Evolutionary conservation across 768 basidiomycete species (phyloP), one percentile per base, ranked within the genome.

Genomic region (Mycena capillaripes): DNA sequence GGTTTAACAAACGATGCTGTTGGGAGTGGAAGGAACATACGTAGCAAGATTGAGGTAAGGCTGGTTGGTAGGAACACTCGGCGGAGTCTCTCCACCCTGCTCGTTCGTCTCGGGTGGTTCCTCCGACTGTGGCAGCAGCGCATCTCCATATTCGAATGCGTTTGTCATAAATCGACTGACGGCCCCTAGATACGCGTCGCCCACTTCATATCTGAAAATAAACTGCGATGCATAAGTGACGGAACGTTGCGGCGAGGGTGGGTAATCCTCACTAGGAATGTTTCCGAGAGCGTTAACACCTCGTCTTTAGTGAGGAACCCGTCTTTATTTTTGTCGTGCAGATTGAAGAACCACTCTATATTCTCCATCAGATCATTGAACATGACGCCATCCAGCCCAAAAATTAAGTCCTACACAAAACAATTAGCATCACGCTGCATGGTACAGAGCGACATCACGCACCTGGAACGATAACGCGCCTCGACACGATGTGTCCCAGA

Each of bases 111-210:
- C 82, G 80, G 66, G 81, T 68, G 16, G 73, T 75, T 40, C 75
- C 29, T 87, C 86, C 19, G 84, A 73, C 76, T 85, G 85, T 48
- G 93, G 93, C 19, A 94, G 83, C n/a, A 96, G 86, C n/a, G 96
- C 93, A 83, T 98, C 97, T 3, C 97, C 98, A 68, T 97, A 98
- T 79, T 99, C 98, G 77, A 98, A 99, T 0, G 97, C 96, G 77
- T 99, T 99, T 44, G 97, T 94, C 92, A 99, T 97, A 80, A 98
- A 97, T 48, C 96, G 92, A 75, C 96, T 97, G 74, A 99, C 95
- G 27, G 97, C 96, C 2, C 97, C 98, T 27, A 99, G 87, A 79
- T 97, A 99, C 5, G 96, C 95, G 81, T 99, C 98, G 4, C 98
- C 98, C 14, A 96, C 88, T 82, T 99, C 98, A 81, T 92, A 95